These are phyloP conservation scores for Phytophthora cryptogea DNA, from an alignment of 352 stramenopile species.

Conservation along the genomic window DNA sequence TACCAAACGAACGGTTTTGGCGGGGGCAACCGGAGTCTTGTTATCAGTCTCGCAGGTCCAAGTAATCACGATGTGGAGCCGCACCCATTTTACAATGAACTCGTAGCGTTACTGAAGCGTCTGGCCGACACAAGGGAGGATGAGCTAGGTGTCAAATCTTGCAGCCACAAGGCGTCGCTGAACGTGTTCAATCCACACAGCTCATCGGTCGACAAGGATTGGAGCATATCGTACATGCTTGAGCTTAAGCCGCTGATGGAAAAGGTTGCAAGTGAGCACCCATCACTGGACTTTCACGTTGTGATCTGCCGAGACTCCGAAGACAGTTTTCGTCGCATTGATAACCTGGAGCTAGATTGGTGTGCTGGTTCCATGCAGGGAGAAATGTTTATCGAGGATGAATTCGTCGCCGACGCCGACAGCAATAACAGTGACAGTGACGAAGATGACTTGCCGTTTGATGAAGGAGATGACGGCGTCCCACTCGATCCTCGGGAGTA, in stretches of 20 bases:
- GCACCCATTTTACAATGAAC: constrained; percentile 40
- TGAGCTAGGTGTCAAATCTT: constrained; percentile 16
- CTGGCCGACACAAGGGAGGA: constrained; percentile 21
- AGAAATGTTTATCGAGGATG: constrained; percentile 31
- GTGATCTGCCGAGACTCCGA: constrained; percentile 22
- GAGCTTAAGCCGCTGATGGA: constrained; percentile 43
- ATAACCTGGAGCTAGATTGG: constrained; percentile 36
- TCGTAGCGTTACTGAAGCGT: constrained; percentile 32
- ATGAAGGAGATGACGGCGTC: constrained; percentile 14
- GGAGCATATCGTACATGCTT: constrained; percentile 27
- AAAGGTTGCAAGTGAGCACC: constrained; percentile 26
- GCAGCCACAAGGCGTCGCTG: constrained; percentile 23
- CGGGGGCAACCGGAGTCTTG: constrained; percentile 22
- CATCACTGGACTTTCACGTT: constrained; percentile 27
- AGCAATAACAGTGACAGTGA: constrained; percentile 13
- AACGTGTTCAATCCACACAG: constrained; percentile 32
- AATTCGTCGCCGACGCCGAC: constrained; percentile 15
- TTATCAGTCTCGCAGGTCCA: constrained; percentile 35
- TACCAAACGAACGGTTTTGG: constrained; percentile 18
- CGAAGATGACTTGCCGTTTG: constrained; percentile 26
- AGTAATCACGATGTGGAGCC: constrained; percentile 27
- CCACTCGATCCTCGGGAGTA: constrained; percentile 7
- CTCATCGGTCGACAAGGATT: constrained; percentile 23
- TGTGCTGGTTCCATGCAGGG: constrained; percentile 20
- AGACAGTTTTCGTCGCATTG: constrained; percentile 28